phyloP scores from a whole-genome alignment of 1,284 basidiomycete species.

The Microbotryomycetes sp. region DNA sequence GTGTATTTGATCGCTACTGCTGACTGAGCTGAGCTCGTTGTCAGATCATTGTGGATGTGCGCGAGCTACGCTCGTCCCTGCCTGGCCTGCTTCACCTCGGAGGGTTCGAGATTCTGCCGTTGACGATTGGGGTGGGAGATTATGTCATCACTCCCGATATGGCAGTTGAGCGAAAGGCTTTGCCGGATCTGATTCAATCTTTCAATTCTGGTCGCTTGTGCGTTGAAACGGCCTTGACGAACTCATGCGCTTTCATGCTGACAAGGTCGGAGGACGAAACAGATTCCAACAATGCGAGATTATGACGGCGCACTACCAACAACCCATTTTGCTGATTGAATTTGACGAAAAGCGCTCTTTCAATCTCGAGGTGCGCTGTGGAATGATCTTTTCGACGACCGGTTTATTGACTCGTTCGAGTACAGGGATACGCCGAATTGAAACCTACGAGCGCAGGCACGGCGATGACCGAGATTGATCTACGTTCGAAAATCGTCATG shows the following conservation, averaged over 20 bases:
- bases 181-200: conserved; percentile 82
- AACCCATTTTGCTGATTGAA: conserved; percentile 90
- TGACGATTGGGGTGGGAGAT: conserved; percentile 88
- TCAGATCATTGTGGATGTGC: conserved; percentile 90
- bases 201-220: conserved; percentile 89
- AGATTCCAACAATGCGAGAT: conserved; percentile 96
- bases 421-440: not conserved
- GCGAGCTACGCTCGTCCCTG: conserved; percentile 88
- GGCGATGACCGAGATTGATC: conserved; percentile 40
- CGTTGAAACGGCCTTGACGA: conserved; percentile 40
- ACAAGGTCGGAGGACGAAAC: not conserved
- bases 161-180: conserved; percentile 90
- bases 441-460: not conserved
- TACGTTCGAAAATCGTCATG: conserved; percentile 72
- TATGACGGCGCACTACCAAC: conserved; percentile 94
- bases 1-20: not conserved
- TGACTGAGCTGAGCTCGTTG: not conserved
- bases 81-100: conserved; percentile 84
- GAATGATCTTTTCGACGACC: not conserved
- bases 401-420: too few relatives aligned
- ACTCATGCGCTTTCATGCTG: not conserved
- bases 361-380: conserved; percentile 61
- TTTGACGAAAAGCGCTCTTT: conserved; percentile 97
- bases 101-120: conserved; percentile 72
- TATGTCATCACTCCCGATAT: conserved; percentile 94